Evolutionary conservation across 805 yeast species (phyloP).

Genomic region (Metschnikowia proteae): DNA sequence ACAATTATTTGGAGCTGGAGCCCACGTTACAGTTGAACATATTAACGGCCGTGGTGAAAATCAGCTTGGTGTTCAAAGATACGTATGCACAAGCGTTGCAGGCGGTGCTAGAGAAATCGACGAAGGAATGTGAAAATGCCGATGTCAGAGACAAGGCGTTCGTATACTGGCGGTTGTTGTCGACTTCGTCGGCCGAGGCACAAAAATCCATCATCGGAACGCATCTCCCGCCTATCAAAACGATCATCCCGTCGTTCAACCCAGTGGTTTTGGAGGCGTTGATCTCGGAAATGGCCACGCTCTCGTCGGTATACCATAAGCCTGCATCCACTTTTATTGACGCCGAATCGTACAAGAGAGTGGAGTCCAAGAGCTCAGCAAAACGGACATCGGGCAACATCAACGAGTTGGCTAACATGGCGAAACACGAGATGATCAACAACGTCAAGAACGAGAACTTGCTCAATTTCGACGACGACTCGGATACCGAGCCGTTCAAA

Average conservation of each 20-base stretch:
- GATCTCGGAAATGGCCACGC: constrained; percentile 70
- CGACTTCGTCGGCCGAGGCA: constrained; percentile 39
- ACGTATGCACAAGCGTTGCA: constrained; percentile 48
- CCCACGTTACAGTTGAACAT: constrained; percentile 56
- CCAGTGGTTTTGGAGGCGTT: constrained; percentile 65
- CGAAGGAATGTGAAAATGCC: constrained; percentile 63
- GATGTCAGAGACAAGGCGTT: constrained; percentile 80
- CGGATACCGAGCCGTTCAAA: constrained; percentile 14
- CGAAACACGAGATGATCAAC: constrained; percentile 68
- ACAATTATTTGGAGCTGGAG: constrained; percentile 56
- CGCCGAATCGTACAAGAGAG: constrained; percentile 23
- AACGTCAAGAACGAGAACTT: constrained; percentile 72
- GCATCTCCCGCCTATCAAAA: constrained; percentile 65
- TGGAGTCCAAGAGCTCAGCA: constrained; percentile 16
- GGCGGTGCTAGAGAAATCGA: constrained; percentile 55
- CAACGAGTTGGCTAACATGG: constrained; percentile 74
- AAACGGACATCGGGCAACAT: constrained; percentile 36
- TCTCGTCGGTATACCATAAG: constrained; percentile 86
- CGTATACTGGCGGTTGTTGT: constrained; percentile 74
- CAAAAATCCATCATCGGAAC: constrained; percentile 55
- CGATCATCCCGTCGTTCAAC: constrained; percentile 69
- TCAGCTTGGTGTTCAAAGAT: constrained; percentile 29
- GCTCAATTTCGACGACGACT: constrained; percentile 79
- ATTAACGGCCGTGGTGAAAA: constrained; percentile 60
- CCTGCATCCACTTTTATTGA: constrained; percentile 67